These are phyloP conservation scores for Eucalyptus cladocalyx DNA, from an alignment of 345 rosid genomes.

Conservation along the genomic window DNA sequence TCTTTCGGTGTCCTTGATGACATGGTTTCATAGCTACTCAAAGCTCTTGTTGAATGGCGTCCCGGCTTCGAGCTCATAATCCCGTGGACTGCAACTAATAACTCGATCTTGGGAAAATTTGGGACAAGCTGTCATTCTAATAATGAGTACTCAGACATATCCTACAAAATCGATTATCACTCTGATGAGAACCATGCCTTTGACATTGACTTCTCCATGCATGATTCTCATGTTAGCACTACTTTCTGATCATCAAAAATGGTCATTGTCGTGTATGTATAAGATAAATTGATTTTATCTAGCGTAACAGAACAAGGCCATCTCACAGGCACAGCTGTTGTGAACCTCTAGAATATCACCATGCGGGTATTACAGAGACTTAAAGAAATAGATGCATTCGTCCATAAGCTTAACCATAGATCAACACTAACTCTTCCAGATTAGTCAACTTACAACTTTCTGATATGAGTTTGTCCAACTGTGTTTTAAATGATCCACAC, in stretches of 20 bases:
- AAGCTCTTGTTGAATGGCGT: background rate
- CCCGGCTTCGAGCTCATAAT: background rate
- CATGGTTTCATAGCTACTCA: background rate
- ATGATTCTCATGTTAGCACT: background rate
- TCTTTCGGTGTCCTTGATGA: background rate
- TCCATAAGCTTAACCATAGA: background rate
- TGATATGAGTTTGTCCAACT: background rate
- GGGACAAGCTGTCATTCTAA: background rate
- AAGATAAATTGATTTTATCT: background rate
- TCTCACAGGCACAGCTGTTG: background rate
- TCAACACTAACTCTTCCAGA: background rate
- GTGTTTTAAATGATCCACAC: background rate
- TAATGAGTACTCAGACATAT: background rate
- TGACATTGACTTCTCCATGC: background rate
- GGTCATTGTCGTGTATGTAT: background rate
- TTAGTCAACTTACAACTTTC: background rate
- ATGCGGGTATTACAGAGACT: background rate
- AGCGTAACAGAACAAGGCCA: background rate
- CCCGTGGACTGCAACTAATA: background rate
- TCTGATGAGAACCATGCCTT: background rate
- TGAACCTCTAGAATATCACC: background rate
- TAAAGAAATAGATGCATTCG: background rate
- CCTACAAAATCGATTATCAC: background rate
- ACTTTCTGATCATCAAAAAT: background rate
- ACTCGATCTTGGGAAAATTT: background rate